Conservation (phyloP, 1,284 basidiomycete genomes). For the Retiboletus flavoniger region DNA sequence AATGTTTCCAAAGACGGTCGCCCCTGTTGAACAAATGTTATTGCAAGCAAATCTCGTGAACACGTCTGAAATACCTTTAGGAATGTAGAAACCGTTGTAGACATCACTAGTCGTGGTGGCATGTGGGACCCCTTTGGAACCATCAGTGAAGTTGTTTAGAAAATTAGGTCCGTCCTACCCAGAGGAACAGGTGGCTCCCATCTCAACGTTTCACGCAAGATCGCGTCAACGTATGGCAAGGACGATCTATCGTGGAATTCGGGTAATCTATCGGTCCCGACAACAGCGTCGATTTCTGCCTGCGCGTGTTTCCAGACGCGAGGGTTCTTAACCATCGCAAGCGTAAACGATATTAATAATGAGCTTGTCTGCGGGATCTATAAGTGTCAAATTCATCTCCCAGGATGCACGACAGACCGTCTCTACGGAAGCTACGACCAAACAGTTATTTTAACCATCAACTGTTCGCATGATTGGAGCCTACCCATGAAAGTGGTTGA, state of each 20-base stretch:
- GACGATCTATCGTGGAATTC: slow-evolving; percentile 38
- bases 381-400: background rate
- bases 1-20: slow-evolving; percentile 23
- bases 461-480: background rate
- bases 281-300: slow-evolving; percentile 39
- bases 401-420: slow-evolving; percentile 15
- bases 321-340: slow-evolving; percentile 39
- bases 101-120: slow-evolving; percentile 18
- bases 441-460: background rate
- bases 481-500: slow-evolving; percentile 24
- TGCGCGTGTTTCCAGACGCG: slow-evolving; percentile 36
- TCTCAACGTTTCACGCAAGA: slow-evolving; percentile 40
- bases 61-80: slow-evolving; percentile 21
- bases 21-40: slow-evolving; percentile 5
- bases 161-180: slow-evolving; percentile 9
- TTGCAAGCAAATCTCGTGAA: background rate
- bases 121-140: slow-evolving; percentile 18
- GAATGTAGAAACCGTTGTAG: slow-evolving; percentile 29
- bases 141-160: background rate
- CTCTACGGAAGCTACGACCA: slow-evolving; percentile 17
- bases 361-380: slow-evolving; percentile 12
- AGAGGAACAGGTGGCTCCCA: slow-evolving; percentile 29
- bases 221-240: slow-evolving; percentile 40
- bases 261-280: slow-evolving; percentile 40
- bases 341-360: slow-evolving; percentile 26